A percentile compares a stretch with the other conserved stretches of the same genome.
phyloP scores from a whole-genome alignment of 768 basidiomycete genomes.

The Boletellus ananiceps region DNA sequence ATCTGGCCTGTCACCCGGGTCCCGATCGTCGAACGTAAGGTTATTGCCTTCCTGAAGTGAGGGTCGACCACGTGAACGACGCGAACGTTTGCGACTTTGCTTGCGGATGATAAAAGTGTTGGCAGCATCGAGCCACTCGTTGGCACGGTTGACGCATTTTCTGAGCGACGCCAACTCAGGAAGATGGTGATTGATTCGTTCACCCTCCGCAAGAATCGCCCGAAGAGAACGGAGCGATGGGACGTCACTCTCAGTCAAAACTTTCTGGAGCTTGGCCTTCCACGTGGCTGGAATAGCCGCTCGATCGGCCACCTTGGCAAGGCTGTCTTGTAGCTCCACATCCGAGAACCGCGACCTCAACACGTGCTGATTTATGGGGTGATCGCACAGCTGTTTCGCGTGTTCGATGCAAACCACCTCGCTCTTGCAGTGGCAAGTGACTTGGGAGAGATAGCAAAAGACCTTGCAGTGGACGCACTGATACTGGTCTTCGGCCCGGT shows the following conservation, averaged over 20 bases:
- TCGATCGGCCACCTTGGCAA: conserved; percentile 61
- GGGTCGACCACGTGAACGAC: conserved; percentile 55
- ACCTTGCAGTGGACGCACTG: conserved; percentile 91
- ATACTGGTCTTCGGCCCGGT: conserved; percentile 90
- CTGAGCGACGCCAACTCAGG: conserved; percentile 68
- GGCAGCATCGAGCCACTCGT: conserved; percentile 85
- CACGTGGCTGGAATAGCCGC: conserved; percentile 73
- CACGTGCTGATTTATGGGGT: conserved; percentile 49
- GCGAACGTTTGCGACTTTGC: conserved; percentile 72
- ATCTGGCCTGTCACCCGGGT: conserved; percentile 67
- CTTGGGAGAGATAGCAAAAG: conserved; percentile 93
- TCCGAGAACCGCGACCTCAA: conserved; percentile 82
- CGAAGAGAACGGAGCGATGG: conserved; percentile 76
- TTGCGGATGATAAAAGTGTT: conserved; percentile 76
- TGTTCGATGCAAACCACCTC: conserved; percentile 87
- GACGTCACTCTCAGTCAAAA: conserved; percentile 62
- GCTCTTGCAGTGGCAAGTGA: conserved; percentile 75
- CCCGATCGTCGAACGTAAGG: conserved; percentile 33
- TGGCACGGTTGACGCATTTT: conserved; percentile 76
- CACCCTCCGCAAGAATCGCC: conserved; percentile 82
- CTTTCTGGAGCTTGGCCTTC: conserved; percentile 62
- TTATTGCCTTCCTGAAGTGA: conserved; percentile 41
- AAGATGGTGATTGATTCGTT: conserved; percentile 74
- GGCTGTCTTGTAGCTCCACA: conserved; percentile 64
- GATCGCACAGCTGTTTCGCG: conserved; percentile 68